phyloP scores from a whole-genome alignment of 2,329 filamentous ascomycete genomes.

The Graphiopsis chlorocephala region DNA sequence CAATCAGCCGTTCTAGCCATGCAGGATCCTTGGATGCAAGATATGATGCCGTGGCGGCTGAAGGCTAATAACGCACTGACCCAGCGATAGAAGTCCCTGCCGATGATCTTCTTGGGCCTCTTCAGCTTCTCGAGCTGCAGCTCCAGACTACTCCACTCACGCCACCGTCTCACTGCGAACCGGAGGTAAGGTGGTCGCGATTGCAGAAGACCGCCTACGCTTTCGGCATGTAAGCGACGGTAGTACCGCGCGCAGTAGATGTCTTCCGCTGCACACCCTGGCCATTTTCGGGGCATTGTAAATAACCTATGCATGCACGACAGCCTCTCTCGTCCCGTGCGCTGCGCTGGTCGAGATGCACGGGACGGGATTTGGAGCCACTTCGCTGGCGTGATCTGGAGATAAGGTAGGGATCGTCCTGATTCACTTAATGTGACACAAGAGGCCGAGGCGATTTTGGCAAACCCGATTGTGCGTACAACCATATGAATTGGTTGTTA shows the following conservation, averaged over 20 bases:
- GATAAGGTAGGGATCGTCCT: not conserved
- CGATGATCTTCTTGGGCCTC: not conserved
- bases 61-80: not conserved
- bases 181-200: not conserved
- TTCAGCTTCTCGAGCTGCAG: not conserved
- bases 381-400: not conserved
- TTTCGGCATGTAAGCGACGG: not conserved
- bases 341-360: not conserved
- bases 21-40: not conserved
- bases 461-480: not conserved
- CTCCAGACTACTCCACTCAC: not conserved
- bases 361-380: not conserved
- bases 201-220: not conserved
- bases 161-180: not conserved
- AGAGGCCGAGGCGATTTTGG: not conserved
- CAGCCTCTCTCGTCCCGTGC: not conserved
- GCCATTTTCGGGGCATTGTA: not conserved
- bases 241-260: not conserved
- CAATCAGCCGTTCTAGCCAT: not conserved
- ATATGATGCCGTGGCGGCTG: not conserved
- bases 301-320: not conserved
- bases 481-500: not conserved
- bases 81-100: not conserved
- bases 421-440: not conserved
- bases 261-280: not conserved